Percentiles rank a stretch among this genome's conserved stretches.
These are phyloP conservation scores for Suhomyces anneliseae DNA, from an alignment of 1,139 yeast genomes.

Conservation along the genomic window DNA sequence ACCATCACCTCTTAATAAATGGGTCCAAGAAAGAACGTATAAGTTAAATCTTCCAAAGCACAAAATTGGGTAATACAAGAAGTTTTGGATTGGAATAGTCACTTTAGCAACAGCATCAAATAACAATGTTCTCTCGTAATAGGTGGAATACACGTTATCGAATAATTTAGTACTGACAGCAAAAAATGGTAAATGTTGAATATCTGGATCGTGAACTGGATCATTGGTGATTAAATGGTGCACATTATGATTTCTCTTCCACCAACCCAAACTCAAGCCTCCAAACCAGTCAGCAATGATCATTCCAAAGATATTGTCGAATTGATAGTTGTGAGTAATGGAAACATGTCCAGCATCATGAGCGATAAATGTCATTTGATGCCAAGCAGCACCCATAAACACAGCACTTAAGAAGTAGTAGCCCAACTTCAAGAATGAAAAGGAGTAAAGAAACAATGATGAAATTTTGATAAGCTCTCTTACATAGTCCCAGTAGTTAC, in stretches of 20 bases:
- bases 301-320: slow-evolving; percentile 77
- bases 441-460: slow-evolving; percentile 51
- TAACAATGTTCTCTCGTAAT: slow-evolving; percentile 64
- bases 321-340: slow-evolving; percentile 75
- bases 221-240: slow-evolving; percentile 88
- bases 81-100: slow-evolving; percentile 64
- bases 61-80: slow-evolving; percentile 73
- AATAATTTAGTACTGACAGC: slow-evolving; percentile 77
- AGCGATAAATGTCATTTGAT: slow-evolving; percentile 81
- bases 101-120: slow-evolving; percentile 66
- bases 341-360: slow-evolving; percentile 90
- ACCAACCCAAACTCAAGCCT: slow-evolving; percentile 91
- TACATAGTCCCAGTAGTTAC: slow-evolving; percentile 70
- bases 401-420: slow-evolving; percentile 61
- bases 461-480: slow-evolving; percentile 65
- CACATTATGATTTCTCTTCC: slow-evolving; percentile 91
- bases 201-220: slow-evolving; percentile 92
- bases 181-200: slow-evolving; percentile 88
- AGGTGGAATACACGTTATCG: slow-evolving; percentile 71
- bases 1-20: slow-evolving; percentile 68
- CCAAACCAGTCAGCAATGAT: slow-evolving; percentile 76
- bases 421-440: slow-evolving; percentile 47
- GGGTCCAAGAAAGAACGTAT: slow-evolving; percentile 78
- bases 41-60: slow-evolving; percentile 85
- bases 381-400: slow-evolving; percentile 79